These are phyloP conservation scores for Candida oleophila DNA, from an alignment of 805 yeast genomes.

Conservation along the genomic window DNA sequence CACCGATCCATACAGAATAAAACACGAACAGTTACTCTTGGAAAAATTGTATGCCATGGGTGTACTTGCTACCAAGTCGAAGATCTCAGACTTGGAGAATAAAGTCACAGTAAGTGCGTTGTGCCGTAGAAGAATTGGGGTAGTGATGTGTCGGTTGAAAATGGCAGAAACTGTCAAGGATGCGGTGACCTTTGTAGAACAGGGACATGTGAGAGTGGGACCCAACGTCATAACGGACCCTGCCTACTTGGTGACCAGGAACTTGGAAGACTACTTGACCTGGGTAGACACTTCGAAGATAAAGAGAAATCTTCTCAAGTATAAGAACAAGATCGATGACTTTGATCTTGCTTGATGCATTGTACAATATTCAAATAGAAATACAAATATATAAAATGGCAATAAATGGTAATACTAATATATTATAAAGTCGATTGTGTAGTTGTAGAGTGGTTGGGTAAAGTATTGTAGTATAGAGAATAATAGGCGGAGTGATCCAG, in stretches of 20 bases:
- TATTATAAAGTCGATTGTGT: no score
- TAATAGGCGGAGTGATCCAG: no score
- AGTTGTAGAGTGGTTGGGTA: no score
- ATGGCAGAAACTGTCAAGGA: constrained; percentile 90
- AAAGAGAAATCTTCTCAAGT: constrained; percentile 82
- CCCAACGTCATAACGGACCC: constrained; percentile 96
- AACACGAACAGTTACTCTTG: constrained; percentile 83
- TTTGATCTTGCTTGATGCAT: constrained; percentile 46
- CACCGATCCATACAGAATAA: constrained; percentile 79
- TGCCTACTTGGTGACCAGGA: constrained; percentile 88
- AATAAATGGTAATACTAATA: no score
- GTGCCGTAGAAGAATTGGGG: constrained; percentile 89
- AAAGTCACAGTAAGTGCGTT: constrained; percentile 89
- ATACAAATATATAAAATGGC: no score
- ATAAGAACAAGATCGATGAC: constrained; percentile 70
- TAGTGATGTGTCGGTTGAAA: constrained; percentile 87
- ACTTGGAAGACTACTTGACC: constrained; percentile 93
- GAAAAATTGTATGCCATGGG: constrained; percentile 92
- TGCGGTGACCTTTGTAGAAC: constrained; percentile 90
- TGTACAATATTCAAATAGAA: no score
- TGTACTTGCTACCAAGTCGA: constrained; percentile 79
- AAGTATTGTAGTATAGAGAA: no score
- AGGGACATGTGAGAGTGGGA: constrained; percentile 97
- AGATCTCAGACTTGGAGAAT: constrained; percentile 88
- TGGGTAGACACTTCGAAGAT: constrained; percentile 98